Base-by-base conservation (phyloP, 2,329 filamentous ascomycete species). In the Hypoxylon sp. region DNA sequence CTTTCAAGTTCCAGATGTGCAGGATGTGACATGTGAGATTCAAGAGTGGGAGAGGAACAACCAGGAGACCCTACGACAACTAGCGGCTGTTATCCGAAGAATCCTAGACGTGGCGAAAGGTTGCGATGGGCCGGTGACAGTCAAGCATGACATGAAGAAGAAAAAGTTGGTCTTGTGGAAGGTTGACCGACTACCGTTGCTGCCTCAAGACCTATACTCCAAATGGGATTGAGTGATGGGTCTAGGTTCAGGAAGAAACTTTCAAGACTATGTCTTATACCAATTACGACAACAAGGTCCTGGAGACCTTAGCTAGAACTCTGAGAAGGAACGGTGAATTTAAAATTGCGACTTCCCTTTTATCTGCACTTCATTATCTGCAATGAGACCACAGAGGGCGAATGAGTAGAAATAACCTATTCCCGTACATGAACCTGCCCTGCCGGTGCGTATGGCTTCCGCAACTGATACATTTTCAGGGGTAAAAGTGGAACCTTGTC, bases 41-140 rank as follows among this genome's bases (percentile, higher is more conserved):
- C 61, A 65, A 22, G 60, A 14, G 22, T 82, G 80, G 80, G 78
- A 83, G 69, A 12, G 62, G 28, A 30, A 26, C 16, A 74, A 81
- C 52, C 73, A 77, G 50, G 18, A 36, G 4, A 61, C 75, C 32
- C 61, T 82, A 50, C 72, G 52, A 52, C 72, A 61, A 33, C 51
- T 82, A 28, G 76, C 69, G 12, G 61, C 53, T n/a, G 64, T 82
- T 53, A 74, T 81, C 28, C 63, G 44, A 6, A 71, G 68, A 49
- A 78, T 80, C 20, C 40, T 77, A 18, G 30, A 46, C 5, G 54
- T 73, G 8, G 73, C 74, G 44, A 78, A 72, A 60, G 58, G 61
- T n/a, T 69, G 53, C 57, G 71, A 36, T 11, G 55, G 55, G 7
- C 24, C 24, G 49, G 32, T n/a, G 45, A 38, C 3, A 36, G 1